Evolutionary conservation across 345 rosid species (phyloP).

Genomic region (Moricandia arvensis): DNA sequence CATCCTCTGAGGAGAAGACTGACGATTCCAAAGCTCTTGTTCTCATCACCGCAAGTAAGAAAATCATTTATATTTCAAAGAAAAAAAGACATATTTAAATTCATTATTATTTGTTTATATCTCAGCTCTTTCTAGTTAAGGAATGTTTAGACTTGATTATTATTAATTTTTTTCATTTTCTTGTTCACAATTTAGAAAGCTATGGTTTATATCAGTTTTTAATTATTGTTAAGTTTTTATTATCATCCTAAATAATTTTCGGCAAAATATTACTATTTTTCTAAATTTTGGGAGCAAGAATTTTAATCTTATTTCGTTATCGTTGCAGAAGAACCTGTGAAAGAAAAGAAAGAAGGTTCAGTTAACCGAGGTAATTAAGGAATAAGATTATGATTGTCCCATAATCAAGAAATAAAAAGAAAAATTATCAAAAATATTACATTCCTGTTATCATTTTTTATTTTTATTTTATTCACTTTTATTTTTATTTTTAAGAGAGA

Average conservation of each 20-base stretch:
- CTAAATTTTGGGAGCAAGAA: neutral
- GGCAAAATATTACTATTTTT: neutral
- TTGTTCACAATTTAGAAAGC: constrained; percentile 1
- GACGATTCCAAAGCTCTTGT: constrained; percentile 35
- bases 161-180: neutral
- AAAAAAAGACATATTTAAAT: neutral
- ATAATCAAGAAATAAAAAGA: neutral
- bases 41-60: constrained; percentile 29
- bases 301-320: neutral
- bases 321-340: constrained; percentile 12
- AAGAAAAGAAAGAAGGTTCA: constrained; percentile 36
- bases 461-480: no score
- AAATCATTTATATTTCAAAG: neutral
- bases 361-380: constrained; percentile 21
- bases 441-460: no score
- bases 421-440: no score
- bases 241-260: neutral
- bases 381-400: neutral
- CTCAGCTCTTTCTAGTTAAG: neutral
- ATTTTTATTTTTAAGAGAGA: no score
- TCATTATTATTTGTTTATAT: neutral
- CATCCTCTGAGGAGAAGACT: constrained; percentile 23
- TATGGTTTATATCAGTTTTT: neutral
- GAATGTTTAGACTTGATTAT: neutral
- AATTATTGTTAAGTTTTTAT: neutral